Conservation (phyloP, 1,139 yeast genomes). For the Zygosaccharomyces pseudobailii region DNA sequence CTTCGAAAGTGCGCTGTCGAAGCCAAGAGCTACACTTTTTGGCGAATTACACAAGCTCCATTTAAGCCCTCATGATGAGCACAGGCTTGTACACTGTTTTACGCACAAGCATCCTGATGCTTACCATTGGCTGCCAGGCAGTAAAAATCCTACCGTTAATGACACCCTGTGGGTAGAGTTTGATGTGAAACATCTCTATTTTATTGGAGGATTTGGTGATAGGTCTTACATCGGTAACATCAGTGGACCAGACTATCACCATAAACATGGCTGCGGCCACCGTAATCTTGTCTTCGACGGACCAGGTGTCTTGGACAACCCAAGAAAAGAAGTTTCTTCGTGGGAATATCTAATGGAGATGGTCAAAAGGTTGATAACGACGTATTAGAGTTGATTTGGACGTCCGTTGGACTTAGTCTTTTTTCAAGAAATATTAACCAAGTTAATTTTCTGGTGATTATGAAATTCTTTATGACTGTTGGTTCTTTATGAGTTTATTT, state of each 20-base stretch:
- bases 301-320: background rate
- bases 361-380: constrained; percentile 1
- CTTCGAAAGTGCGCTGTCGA: constrained; percentile 36
- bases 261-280: background rate
- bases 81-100: constrained; percentile 48
- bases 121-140: constrained; percentile 63
- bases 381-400: background rate
- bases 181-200: constrained; percentile 53
- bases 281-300: background rate
- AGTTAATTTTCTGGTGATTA: too few species aligned
- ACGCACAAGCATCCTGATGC: constrained; percentile 63
- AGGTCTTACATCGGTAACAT: constrained; percentile 68
- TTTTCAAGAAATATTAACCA: too few species aligned
- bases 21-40: constrained; percentile 57
- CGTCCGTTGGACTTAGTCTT: background rate
- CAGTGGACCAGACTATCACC: constrained; percentile 34
- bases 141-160: constrained; percentile 45
- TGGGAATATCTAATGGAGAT: background rate
- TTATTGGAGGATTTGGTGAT: constrained; percentile 79
- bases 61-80: constrained; percentile 33
- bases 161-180: constrained; percentile 58
- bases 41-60: constrained; percentile 44
- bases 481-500: background rate
- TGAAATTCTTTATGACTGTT: too few species aligned
- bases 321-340: background rate